Evolutionary conservation across 1,284 basidiomycete genomes (phyloP).

Genomic region (Pyrrhoderma noxium): DNA sequence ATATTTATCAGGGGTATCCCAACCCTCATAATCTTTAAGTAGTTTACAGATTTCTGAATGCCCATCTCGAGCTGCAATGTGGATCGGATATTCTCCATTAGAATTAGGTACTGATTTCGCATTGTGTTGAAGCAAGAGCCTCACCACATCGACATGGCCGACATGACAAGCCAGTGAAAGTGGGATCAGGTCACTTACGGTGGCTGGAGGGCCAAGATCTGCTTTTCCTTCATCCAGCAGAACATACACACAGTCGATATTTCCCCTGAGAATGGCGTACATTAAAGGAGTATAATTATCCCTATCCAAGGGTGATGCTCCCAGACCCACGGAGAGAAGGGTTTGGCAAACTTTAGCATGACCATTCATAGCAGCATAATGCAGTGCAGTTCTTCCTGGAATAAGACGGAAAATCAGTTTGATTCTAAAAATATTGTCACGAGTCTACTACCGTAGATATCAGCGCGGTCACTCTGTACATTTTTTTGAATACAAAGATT

Average conservation of each 20-base stretch:
- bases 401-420: background rate
- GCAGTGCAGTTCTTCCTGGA: constrained; percentile 69
- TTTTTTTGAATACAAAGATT: constrained; percentile 73
- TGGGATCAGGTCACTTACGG: constrained; percentile 73
- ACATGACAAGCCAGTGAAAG: constrained; percentile 87
- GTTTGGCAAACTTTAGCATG: constrained; percentile 71
- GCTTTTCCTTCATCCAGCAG: constrained; percentile 65
- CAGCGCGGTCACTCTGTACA: constrained; percentile 61
- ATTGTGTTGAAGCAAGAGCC: constrained; percentile 70
- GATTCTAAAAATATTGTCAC: background rate
- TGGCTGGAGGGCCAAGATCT: constrained; percentile 47
- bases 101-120: constrained; percentile 81
- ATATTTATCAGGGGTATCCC: constrained; percentile 92
- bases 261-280: constrained; percentile 87
- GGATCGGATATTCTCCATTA: constrained; percentile 94
- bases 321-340: constrained; percentile 64
- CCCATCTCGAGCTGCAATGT: constrained; percentile 96
- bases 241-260: constrained; percentile 73
- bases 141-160: constrained; percentile 82
- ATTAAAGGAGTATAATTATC: constrained; percentile 94
- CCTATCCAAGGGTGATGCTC: constrained; percentile 72
- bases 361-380: constrained; percentile 95
- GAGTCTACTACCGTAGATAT: constrained; percentile 64
- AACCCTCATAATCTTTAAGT: constrained; percentile 70
- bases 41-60: constrained; percentile 79